Evolutionary conservation across 148 eudicot species (phyloP).

Genomic region (Camellia granthamiana): DNA sequence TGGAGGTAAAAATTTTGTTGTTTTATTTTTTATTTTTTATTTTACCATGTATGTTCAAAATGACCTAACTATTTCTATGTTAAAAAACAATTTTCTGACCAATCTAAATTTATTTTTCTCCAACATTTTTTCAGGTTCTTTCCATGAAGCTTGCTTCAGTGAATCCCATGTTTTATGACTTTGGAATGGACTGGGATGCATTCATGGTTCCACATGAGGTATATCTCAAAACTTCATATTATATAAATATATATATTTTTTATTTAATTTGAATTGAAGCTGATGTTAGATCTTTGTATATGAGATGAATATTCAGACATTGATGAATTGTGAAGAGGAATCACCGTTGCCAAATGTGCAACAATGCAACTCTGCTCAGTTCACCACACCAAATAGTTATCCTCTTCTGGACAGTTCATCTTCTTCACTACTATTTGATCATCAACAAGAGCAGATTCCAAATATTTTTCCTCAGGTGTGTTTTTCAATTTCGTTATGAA

Average conservation of each 20-base stretch:
- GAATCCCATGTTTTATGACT: constrained; percentile 56
- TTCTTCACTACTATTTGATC: too few species aligned
- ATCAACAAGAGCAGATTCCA: too few species aligned
- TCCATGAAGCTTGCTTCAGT: constrained; percentile 71
- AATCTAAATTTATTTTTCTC: not conserved
- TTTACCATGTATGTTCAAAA: not conserved
- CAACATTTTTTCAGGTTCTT: constrained; percentile 50
- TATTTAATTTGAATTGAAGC: not conserved
- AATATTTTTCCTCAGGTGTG: too few species aligned
- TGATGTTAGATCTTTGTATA: constrained; percentile 9
- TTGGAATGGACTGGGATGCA: constrained; percentile 56
- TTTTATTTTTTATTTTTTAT: too few species aligned
- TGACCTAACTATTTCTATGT: not conserved
- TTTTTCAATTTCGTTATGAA: too few species aligned
- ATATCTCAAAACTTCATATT: not conserved
- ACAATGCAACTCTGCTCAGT: constrained; percentile 22
- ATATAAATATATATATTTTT: not conserved
- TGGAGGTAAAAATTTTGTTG: constrained; percentile 42
- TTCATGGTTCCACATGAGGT: constrained; percentile 44
- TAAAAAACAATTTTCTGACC: not conserved
- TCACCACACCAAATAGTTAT: constrained; percentile 16
- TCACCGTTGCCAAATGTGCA: constrained; percentile 23
- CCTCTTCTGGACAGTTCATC: constrained; percentile 16
- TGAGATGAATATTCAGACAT: not conserved
- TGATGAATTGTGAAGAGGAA: constrained; percentile 6